Evolutionary conservation across 2,329 filamentous ascomycete genomes (phyloP).

Genomic region (Trichoderma cornu-damae): DNA sequence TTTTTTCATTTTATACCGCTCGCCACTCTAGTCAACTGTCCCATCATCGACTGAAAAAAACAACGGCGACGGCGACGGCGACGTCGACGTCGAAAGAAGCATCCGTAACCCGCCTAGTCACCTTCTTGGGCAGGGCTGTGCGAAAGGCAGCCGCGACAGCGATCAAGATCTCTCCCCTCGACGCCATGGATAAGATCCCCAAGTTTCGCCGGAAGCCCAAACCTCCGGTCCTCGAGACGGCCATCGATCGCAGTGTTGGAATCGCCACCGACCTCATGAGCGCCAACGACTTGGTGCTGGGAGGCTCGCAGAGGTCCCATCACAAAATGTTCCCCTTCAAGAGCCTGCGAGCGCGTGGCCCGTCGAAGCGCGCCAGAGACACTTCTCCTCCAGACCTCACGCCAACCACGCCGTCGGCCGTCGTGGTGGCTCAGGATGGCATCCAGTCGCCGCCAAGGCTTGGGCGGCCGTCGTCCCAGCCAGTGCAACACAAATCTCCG

Average conservation of each 20-base stretch:
- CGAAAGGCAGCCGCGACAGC: conserved; percentile 33
- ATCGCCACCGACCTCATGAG: conserved; percentile 26
- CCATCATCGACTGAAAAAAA: conserved; percentile 23
- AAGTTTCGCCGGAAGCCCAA: conserved; percentile 42
- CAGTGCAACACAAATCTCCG: conserved; percentile 3
- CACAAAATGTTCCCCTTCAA: conserved; percentile 40
- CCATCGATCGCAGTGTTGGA: conserved; percentile 33
- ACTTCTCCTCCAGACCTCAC: conserved; percentile 36
- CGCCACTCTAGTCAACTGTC: neutral
- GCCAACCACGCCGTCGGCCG: conserved; percentile 28
- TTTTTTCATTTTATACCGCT: neutral
- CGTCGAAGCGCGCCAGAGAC: conserved; percentile 43
- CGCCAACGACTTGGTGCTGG: conserved; percentile 25
- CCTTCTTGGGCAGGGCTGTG: conserved; percentile 28
- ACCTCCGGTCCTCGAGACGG: conserved; percentile 40
- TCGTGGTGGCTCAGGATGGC: conserved; percentile 37
- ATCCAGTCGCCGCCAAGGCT: conserved; percentile 19
- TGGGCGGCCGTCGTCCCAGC: neutral
- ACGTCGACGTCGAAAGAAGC: neutral
- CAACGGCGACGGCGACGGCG: neutral
- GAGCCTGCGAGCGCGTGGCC: conserved; percentile 41
- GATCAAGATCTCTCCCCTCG: neutral
- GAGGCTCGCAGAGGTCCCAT: conserved; percentile 22
- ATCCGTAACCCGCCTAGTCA: conserved; percentile 59
- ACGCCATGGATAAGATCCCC: conserved; percentile 39